Percentiles rank a stretch among this genome's conserved stretches.
These are phyloP conservation scores for Corynascus novoguineensis DNA, from an alignment of 495 filamentous ascomycete species.

Conservation along the genomic window DNA sequence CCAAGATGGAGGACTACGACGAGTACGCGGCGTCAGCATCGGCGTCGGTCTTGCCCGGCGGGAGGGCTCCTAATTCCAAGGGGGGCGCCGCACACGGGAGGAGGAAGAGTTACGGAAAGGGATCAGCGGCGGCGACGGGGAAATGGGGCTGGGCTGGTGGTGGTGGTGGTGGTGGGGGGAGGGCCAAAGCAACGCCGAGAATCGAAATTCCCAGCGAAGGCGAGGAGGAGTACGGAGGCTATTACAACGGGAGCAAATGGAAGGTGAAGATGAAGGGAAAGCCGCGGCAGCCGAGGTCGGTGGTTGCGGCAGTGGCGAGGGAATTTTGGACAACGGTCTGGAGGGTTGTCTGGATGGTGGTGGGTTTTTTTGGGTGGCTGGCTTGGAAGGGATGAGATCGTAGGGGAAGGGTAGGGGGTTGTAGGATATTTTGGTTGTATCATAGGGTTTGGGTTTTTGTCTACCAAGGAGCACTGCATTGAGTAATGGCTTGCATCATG, in stretches of 20 bases:
- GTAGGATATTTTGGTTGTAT: constrained; percentile 1
- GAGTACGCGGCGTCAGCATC: constrained; percentile 27
- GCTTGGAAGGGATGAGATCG: constrained; percentile 35
- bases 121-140: constrained; percentile 2
- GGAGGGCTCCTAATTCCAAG: background rate
- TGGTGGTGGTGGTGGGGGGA: constrained; percentile 23
- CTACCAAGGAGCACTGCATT: background rate
- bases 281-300: constrained; percentile 12
- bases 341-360: constrained; percentile 43
- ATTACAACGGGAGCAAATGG: constrained; percentile 33
- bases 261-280: constrained; percentile 21
- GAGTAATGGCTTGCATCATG: background rate
- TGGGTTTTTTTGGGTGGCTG: constrained; percentile 38
- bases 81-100: constrained; percentile 10
- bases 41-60: constrained; percentile 20
- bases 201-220: constrained; percentile 41
- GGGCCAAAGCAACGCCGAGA: constrained; percentile 32
- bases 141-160: constrained; percentile 38
- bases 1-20: constrained; percentile 43
- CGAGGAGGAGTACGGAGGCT: constrained; percentile 30
- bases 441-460: too few relatives aligned
- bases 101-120: constrained; percentile 15
- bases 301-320: constrained; percentile 25
- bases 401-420: background rate
- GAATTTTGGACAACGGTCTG: constrained; percentile 45